Percentiles rank a stretch among this genome's conserved stretches.
phyloP scores from a whole-genome alignment of 805 yeast genomes.

The Starmera dryadoides region DNA sequence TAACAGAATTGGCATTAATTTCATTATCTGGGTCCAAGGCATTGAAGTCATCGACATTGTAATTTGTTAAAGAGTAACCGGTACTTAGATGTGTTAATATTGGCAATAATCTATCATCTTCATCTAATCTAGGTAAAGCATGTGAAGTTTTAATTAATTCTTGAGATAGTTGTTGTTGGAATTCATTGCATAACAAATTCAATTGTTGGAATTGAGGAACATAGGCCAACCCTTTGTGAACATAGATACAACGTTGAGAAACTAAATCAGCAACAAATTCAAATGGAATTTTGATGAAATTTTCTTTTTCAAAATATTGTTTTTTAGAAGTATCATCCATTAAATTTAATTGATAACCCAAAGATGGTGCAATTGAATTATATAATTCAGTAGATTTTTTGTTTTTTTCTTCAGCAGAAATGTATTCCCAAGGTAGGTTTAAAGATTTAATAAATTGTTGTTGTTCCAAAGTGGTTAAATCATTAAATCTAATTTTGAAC shows the following conservation, averaged over 20 bases:
- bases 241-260: slow-evolving; percentile 59
- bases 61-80: slow-evolving; percentile 48
- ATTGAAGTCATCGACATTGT: slow-evolving; percentile 14
- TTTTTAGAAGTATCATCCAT: slow-evolving; percentile 37
- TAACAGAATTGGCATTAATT: slow-evolving; percentile 57
- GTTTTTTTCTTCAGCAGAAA: slow-evolving; percentile 52
- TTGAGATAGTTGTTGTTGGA: slow-evolving; percentile 39
- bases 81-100: slow-evolving; percentile 71
- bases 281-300: slow-evolving; percentile 80
- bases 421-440: slow-evolving; percentile 68
- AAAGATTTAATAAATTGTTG: slow-evolving; percentile 58
- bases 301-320: slow-evolving; percentile 48
- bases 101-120: slow-evolving; percentile 85
- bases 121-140: slow-evolving; percentile 77
- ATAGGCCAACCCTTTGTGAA: slow-evolving; percentile 70
- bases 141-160: slow-evolving; percentile 64
- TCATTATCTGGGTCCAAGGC: slow-evolving; percentile 28
- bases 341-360: slow-evolving; percentile 26
- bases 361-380: slow-evolving; percentile 42
- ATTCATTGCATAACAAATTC: slow-evolving; percentile 63
- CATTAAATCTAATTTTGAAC: slow-evolving; percentile 65
- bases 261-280: slow-evolving; percentile 77
- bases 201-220: slow-evolving; percentile 79
- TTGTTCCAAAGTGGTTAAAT: slow-evolving; percentile 60
- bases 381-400: slow-evolving; percentile 40